Evolutionary conservation across 257 asterid genomes (phyloP), one percentile per base, ranked within the genome.

Genomic region (Rubia yunnanensis): DNA sequence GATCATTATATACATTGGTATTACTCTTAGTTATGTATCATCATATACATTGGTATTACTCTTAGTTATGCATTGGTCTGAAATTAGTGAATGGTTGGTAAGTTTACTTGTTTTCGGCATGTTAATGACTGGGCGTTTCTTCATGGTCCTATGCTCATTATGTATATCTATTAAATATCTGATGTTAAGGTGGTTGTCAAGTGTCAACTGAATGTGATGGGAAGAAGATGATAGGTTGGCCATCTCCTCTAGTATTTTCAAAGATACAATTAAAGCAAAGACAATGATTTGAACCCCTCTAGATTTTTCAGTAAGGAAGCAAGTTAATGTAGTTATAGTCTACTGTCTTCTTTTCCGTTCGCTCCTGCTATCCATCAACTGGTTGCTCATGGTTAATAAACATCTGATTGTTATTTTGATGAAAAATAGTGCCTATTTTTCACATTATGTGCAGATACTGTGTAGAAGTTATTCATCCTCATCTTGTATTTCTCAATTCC

Each of bases 401-500:
- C 11, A 28, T 27, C 64, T 17, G 28, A 26, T 18, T 61, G 55
- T 26, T 5, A 3, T 26, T 18, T 49, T 32, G 61, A 41, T 26
- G 26, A 8, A 32, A 39, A 31, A 22, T 60, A 24, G 49, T 60
- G 26, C 58, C 46, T 44, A 54, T 1, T 24, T 36, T 22, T 67
- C 39, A 54, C 27, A 5, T 22, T 18, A 44, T 57, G n/a, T 48
- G 38, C 54, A 39, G 11, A 27, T 70, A 26, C 5, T 46, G 1
- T 14, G 22, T 44, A 14, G 7, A 20, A 35, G 44, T 39, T 20
- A 36, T 64, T 61, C 17, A 22, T 11, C 13, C 52, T 28, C 23
- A 23, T 66, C 48, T 48, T 66, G 34, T 52, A 62, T 49, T 36
- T 72, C 71, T 77, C 70, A 66, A 75, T 76, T 67, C 59, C 88